These are phyloP conservation scores for Ophiostoma sp. DNA, from an alignment of 2,329 filamentous ascomycete species.

Conservation along the genomic window DNA sequence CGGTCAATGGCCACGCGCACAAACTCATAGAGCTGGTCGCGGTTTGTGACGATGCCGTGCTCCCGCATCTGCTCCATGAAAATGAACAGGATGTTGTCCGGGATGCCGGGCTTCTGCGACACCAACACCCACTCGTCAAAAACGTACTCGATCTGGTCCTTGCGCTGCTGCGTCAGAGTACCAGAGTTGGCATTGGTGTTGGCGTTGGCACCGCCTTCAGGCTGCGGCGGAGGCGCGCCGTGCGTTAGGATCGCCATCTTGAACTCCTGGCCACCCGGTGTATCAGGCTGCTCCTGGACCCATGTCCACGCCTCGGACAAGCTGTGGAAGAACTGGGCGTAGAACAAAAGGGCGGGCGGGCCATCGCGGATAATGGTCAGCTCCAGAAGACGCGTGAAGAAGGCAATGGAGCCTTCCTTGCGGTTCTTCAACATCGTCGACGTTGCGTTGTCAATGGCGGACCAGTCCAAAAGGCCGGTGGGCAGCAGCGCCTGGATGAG, in stretches of 20 bases:
- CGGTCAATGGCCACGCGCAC: constrained; percentile 78
- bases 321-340: constrained; percentile 82
- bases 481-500: constrained; percentile 58
- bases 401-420: constrained; percentile 71
- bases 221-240: constrained; percentile 43
- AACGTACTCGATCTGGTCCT: constrained; percentile 88
- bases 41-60: constrained; percentile 68
- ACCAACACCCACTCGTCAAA: constrained; percentile 95
- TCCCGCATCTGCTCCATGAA: constrained; percentile 85
- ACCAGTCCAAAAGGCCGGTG: constrained; percentile 63
- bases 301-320: constrained; percentile 79
- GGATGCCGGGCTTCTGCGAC: constrained; percentile 72
- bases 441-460: constrained; percentile 68
- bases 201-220: constrained; percentile 36
- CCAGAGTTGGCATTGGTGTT: constrained; percentile 35
- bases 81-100: constrained; percentile 68
- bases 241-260: constrained; percentile 60
- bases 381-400: constrained; percentile 78
- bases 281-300: constrained; percentile 70
- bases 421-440: constrained; percentile 70
- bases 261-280: constrained; percentile 66
- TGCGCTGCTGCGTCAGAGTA: constrained; percentile 59
- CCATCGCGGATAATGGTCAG: constrained; percentile 75
- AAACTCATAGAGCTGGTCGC: constrained; percentile 77
- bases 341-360: constrained; percentile 75